Evolutionary conservation across 164 flowering plant genomes (phyloP).

Genomic region (Taxillus chinensis): DNA sequence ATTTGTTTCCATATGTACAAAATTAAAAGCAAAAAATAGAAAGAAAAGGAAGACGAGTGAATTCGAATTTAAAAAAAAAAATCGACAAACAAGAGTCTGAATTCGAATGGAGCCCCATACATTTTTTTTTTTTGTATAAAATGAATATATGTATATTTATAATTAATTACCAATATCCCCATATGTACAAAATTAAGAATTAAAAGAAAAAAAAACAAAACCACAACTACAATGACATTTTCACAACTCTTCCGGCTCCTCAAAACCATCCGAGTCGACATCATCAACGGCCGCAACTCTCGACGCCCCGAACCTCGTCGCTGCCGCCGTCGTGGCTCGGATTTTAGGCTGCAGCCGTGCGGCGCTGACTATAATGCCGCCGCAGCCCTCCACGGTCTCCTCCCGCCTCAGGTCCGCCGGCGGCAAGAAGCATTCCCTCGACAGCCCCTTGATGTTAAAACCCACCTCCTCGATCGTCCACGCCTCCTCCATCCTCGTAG

Average conservation of each 20-base stretch:
- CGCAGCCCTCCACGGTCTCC: constrained; percentile 17
- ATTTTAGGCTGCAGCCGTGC: constrained; percentile 18
- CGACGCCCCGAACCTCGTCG: constrained; percentile 29
- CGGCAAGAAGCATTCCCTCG: constrained; percentile 76
- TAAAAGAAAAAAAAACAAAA: too few species aligned
- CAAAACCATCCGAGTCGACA: constrained; percentile 23
- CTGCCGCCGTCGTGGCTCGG: constrained; percentile 15
- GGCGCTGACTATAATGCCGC: constrained; percentile 6
- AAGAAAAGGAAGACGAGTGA: too few species aligned
- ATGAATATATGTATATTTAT: too few species aligned
- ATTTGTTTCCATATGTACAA: too few species aligned
- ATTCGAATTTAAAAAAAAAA: too few species aligned
- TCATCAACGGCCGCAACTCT: constrained; percentile 50
- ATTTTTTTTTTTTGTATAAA: too few species aligned
- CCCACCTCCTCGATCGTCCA: constrained; percentile 88
- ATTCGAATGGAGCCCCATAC: too few species aligned
- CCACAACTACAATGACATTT: too few species aligned
- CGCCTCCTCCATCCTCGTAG: constrained; percentile 77
- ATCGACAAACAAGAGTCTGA: too few species aligned
- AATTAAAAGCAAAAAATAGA: too few species aligned
- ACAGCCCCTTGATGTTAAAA: constrained; percentile 75
- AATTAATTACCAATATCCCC: too few species aligned
- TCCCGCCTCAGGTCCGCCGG: constrained; percentile 77
- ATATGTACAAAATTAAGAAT: too few species aligned
- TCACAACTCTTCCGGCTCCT: constrained; percentile 8